Base-by-base conservation (phyloP, 1,139 yeast genomes). In the Kodamaea suecica region DNA sequence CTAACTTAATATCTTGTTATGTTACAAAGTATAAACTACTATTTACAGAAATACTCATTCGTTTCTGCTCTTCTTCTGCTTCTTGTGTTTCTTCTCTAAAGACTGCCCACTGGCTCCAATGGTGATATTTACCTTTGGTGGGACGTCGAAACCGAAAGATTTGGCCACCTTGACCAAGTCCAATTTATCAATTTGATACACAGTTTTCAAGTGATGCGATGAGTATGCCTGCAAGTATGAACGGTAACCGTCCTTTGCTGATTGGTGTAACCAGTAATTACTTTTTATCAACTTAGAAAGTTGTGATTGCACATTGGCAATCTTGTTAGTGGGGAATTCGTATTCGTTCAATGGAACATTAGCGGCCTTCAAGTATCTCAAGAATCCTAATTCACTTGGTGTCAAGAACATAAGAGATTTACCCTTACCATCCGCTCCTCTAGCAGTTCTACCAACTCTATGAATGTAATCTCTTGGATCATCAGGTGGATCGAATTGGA, bases 241-340 rank as follows among this genome's bases (percentile, higher is more conserved):
- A 59, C 97, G 78, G 68, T 92, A 92, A 39, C 98, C 99, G 57
- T 92, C 99, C 63, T 88, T 87, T 25, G 99, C 99, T 38, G 90
- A 79, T 64, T 87, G 95, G 59, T 92, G 95, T 47, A 92, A 74
- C 83, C 94, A 87, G 63, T 84, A 92, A 63, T 92, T 92, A 40
- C 92, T 84, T 53, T 87, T 83, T 46, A 92, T 87, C 49, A 92
- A 73, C 66, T 90, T 92, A 52, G 87, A 92, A 48, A 92, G 70
- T 64, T 92, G 98, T 6, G 87, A 74, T 64, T 92, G 99, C 32
- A 92, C 95, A 55, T 94, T 92, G 50, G 97, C 97, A 46, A 92
- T 87, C 65, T 92, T 92, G 56, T 76, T 86, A 26, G 84, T 60
- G 38, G 98, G 98, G 69, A 92, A 94, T 61, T 92, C 98, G 61